phyloP scores from a whole-genome alignment of 1,284 basidiomycete genomes.

The Gymnopus androsaceus region DNA sequence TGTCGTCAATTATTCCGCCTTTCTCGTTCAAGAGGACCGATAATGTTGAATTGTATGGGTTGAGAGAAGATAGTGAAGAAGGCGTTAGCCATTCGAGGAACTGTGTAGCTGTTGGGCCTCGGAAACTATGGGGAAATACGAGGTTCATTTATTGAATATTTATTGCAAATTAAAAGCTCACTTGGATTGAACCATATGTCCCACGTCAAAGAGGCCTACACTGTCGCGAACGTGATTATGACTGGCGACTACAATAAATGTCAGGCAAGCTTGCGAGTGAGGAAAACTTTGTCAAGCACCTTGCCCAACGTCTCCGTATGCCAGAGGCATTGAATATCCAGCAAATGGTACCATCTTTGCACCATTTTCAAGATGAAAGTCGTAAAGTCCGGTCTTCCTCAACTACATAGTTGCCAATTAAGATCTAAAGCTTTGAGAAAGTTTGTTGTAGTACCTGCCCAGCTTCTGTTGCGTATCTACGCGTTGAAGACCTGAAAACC shows the following conservation, averaged over 20 bases:
- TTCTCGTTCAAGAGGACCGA: slow-evolving; percentile 87
- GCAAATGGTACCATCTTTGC: slow-evolving; percentile 98
- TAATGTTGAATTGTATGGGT: slow-evolving; percentile 75
- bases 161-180: slow-evolving; percentile 28
- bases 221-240: slow-evolving; percentile 88
- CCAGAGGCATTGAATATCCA: slow-evolving; percentile 93
- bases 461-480: slow-evolving; percentile 2
- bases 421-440: background rate
- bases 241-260: slow-evolving; percentile 67
- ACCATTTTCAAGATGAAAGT: slow-evolving; percentile 84
- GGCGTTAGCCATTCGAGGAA: slow-evolving; percentile 89
- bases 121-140: slow-evolving; percentile 62
- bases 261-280: slow-evolving; percentile 11
- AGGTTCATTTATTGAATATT: slow-evolving; percentile 1
- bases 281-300: slow-evolving; percentile 42
- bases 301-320: slow-evolving; percentile 83
- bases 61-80: slow-evolving; percentile 71
- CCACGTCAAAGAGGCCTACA: slow-evolving; percentile 94
- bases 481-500: background rate
- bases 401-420: slow-evolving; percentile 19
- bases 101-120: slow-evolving; percentile 68
- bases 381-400: slow-evolving; percentile 80
- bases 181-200: slow-evolving; percentile 95
- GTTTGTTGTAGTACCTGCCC: background rate
- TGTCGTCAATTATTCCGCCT: slow-evolving; percentile 97